A percentile compares a stretch with the other conserved stretches of the same genome.
phyloP scores from a whole-genome alignment of 2,329 filamentous ascomycete species.

The Meredithiella fracta region DNA sequence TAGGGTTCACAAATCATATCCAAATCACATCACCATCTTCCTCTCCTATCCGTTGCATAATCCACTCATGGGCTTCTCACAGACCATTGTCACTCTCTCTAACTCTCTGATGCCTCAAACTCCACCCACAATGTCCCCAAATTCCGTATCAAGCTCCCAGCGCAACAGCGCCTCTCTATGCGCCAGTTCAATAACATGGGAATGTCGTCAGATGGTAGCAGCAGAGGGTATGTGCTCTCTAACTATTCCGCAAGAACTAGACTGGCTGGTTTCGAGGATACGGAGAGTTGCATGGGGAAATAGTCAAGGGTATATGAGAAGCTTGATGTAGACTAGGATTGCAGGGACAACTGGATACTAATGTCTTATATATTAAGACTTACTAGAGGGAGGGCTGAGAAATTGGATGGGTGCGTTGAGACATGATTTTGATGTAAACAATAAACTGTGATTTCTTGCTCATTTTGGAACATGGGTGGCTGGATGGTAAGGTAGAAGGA shows the following conservation, averaged over 20 bases:
- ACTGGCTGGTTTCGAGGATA: not conserved
- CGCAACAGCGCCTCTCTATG: not conserved
- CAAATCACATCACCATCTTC: not conserved
- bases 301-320: not conserved
- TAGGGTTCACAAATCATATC: too few species aligned
- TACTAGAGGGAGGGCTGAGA: too few species aligned
- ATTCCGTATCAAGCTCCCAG: not conserved
- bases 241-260: not conserved
- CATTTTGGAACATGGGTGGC: not conserved
- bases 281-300: not conserved
- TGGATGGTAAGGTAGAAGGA: not conserved
- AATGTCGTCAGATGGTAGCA: not conserved
- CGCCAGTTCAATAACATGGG: not conserved
- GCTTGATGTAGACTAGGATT: too few species aligned
- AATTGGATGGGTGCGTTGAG: too few species aligned
- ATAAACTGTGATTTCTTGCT: not conserved
- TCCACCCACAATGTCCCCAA: not conserved
- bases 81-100: not conserved
- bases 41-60: not conserved
- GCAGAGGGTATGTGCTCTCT: not conserved
- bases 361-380: too few species aligned
- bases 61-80: not conserved
- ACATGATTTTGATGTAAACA: too few species aligned
- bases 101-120: too few species aligned
- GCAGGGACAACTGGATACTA: too few species aligned